These are phyloP conservation scores for Penicillium desertorum DNA, from an alignment of 495 filamentous ascomycete genomes.

Conservation along the genomic window DNA sequence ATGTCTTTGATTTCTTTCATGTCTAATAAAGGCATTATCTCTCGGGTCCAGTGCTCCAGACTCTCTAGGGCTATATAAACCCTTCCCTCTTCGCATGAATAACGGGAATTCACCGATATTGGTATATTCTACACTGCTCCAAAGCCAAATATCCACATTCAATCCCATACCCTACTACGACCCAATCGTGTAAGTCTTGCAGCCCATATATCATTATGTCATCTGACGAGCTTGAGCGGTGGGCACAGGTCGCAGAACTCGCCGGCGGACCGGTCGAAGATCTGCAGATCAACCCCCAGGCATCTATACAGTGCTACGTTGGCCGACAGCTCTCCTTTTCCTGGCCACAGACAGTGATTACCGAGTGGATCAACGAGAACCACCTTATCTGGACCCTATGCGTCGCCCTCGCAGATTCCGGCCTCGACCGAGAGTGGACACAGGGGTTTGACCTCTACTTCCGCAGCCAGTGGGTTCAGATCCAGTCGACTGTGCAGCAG, in stretches of 20 bases:
- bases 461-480: background rate
- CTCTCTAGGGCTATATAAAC: background rate
- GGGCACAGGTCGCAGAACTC: background rate
- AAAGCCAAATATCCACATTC: background rate
- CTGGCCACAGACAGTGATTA: background rate
- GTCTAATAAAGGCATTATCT: background rate
- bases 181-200: background rate
- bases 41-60: background rate
- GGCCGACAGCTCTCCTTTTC: background rate
- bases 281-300: background rate
- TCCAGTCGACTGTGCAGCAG: background rate
- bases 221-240: background rate
- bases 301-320: background rate
- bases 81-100: background rate
- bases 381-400: conserved; percentile 1
- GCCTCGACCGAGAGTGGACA: background rate
- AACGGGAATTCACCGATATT: background rate
- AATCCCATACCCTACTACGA: background rate
- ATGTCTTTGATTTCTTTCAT: background rate
- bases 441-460: background rate
- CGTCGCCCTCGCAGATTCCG: background rate
- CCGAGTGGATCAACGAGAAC: conserved; percentile 2
- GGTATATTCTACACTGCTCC: background rate
- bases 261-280: background rate
- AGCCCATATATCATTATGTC: background rate